Evolutionary conservation across 2,329 filamentous ascomycete species (phyloP).

Genomic region (Talaromyces islandicus): DNA sequence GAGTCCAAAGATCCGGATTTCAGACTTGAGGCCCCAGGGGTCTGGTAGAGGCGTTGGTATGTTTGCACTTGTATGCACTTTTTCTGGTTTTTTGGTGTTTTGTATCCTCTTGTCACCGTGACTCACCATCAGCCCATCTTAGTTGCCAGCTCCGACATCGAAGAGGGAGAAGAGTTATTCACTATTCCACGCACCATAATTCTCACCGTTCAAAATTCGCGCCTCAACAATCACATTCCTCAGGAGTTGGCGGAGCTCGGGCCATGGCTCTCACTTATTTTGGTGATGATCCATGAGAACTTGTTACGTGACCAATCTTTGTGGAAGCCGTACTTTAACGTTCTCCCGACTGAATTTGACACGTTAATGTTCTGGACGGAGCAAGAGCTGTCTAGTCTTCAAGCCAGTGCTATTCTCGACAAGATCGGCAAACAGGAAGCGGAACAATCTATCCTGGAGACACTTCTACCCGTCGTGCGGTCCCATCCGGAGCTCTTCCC

Average conservation of each 20-base stretch:
- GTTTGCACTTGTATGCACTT: constrained; percentile 24
- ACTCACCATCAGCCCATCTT: constrained; percentile 12
- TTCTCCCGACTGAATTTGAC: constrained; percentile 68
- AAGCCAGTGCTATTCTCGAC: constrained; percentile 67
- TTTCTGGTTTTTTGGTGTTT: constrained; percentile 12
- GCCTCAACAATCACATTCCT: constrained; percentile 54
- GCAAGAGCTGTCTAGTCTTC: constrained; percentile 63
- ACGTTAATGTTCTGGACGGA: constrained; percentile 86
- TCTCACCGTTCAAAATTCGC: constrained; percentile 67
- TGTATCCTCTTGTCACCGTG: constrained; percentile 13
- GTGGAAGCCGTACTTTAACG: constrained; percentile 73
- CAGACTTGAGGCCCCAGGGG: constrained; percentile 50
- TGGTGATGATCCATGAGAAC: constrained; percentile 74
- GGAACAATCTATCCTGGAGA: constrained; percentile 60
- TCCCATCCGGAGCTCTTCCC: constrained; percentile 38
- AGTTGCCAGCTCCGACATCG: constrained; percentile 68
- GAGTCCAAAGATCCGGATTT: constrained; percentile 52
- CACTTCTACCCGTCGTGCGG: constrained; percentile 48
- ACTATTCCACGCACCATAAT: constrained; percentile 67
- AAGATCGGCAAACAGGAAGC: constrained; percentile 72
- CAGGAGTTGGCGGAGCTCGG: constrained; percentile 47
- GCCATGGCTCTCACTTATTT: constrained; percentile 58
- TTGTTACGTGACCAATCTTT: constrained; percentile 53
- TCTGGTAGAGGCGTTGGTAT: constrained; percentile 60
- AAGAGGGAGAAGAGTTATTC: constrained; percentile 71